A percentile compares a stretch with the other conserved stretches of the same genome.
Conservation (phyloP, 2,329 filamentous ascomycete species). For the Trichophaea hybrida region DNA sequence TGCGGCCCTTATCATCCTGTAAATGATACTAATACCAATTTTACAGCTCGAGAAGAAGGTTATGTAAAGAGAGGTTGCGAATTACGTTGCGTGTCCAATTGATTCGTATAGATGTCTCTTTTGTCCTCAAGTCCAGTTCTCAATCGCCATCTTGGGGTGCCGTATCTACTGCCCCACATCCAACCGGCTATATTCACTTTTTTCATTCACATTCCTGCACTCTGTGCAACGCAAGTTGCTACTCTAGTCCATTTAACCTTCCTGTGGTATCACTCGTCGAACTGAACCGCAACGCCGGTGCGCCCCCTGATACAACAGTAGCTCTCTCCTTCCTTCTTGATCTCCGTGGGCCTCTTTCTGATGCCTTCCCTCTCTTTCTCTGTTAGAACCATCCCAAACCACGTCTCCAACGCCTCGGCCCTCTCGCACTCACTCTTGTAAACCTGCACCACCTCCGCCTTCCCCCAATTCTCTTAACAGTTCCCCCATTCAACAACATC, state of each 20-base stretch:
- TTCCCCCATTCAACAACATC: slow-evolving; percentile 38
- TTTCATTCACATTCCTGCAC: no score
- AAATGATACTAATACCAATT: background rate
- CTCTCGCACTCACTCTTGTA: slow-evolving; percentile 42
- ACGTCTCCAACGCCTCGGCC: slow-evolving; percentile 37
- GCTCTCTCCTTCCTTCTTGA: slow-evolving; percentile 26
- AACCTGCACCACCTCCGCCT: slow-evolving; percentile 36
- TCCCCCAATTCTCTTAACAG: slow-evolving; percentile 42
- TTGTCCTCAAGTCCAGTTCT: background rate
- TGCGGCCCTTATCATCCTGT: background rate
- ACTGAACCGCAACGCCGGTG: no score
- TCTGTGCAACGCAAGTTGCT: background rate
- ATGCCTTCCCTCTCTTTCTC: slow-evolving; percentile 40
- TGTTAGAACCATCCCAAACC: slow-evolving; percentile 41
- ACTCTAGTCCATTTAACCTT: no score
- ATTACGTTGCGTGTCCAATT: background rate
- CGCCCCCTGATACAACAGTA: background rate
- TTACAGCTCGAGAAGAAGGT: slow-evolving; percentile 18
- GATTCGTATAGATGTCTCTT: background rate
- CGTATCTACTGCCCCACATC: no score
- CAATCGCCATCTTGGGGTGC: no score
- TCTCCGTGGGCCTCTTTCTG: slow-evolving; percentile 37
- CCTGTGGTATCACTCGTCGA: no score
- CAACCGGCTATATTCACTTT: no score
- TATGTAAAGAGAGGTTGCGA: background rate